A percentile compares a stretch with the other conserved stretches of the same genome.
Conservation (phyloP, 2,329 filamentous ascomycete genomes). For the Aspergillus ochraceus region DNA sequence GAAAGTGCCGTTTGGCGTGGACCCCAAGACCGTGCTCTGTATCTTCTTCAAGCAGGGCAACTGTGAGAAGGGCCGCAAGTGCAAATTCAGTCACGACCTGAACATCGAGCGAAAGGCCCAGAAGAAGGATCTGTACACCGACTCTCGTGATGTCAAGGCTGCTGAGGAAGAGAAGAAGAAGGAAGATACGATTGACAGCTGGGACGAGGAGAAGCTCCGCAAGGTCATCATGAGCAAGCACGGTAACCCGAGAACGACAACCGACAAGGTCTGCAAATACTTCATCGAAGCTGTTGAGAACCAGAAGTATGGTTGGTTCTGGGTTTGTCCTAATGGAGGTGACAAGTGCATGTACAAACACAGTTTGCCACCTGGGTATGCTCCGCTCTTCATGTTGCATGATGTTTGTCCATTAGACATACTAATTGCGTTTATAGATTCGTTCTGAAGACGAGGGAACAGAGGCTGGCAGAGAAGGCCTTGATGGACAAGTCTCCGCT, state of each 20-base stretch:
- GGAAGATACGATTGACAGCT: constrained; percentile 89
- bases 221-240: constrained; percentile 94
- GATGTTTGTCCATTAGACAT: constrained; percentile 8
- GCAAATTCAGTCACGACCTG: constrained; percentile 95
- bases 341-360: constrained; percentile 99
- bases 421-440: constrained; percentile 60
- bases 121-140: constrained; percentile 89
- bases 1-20: constrained; percentile 95
- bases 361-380: constrained; percentile 88
- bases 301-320: constrained; percentile 99
- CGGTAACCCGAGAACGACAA: constrained; percentile 91
- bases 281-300: constrained; percentile 98
- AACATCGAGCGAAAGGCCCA: constrained; percentile 86
- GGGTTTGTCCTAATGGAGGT: constrained; percentile 93
- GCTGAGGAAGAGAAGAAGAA: constrained; percentile 73
- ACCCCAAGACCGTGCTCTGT: constrained; percentile 95
- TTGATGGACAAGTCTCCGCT: constrained; percentile 93
- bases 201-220: constrained; percentile 95
- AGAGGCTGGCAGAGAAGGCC: constrained; percentile 92
- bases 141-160: constrained; percentile 68
- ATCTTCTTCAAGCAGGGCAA: constrained; percentile 96
- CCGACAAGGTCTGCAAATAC: constrained; percentile 98
- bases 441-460: constrained; percentile 95
- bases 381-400: constrained; percentile 24
- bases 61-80: constrained; percentile 96